These are phyloP conservation scores for Candida namnaoensis DNA, from an alignment of 805 yeast genomes.

Conservation along the genomic window DNA sequence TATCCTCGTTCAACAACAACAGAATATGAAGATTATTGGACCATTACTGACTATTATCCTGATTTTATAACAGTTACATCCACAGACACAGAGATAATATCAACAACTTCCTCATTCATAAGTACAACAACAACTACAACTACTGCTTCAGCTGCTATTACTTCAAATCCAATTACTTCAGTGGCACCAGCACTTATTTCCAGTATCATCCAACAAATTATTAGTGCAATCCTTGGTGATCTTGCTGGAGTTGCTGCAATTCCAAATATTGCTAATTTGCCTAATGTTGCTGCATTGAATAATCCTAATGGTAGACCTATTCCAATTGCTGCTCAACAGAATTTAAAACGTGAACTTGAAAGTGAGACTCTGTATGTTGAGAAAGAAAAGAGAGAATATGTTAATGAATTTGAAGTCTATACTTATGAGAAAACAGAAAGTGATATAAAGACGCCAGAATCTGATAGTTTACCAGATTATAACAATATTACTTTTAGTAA, in stretches of 20 bases:
- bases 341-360: not conserved
- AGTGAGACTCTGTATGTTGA: too few relatives aligned
- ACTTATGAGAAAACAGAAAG: not conserved
- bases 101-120: conserved; percentile 1
- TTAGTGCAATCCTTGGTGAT: conserved; percentile 3
- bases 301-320: not conserved
- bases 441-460: too few relatives aligned
- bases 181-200: conserved; percentile 8
- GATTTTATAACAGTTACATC: conserved; percentile 5
- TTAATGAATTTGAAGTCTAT: not conserved
- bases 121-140: conserved; percentile 4
- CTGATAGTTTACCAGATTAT: too few relatives aligned
- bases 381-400: not conserved
- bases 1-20: conserved; percentile 15
- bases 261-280: not conserved
- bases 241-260: conserved; percentile 4
- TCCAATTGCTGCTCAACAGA: not conserved
- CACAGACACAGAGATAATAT: conserved; percentile 6
- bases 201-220: conserved; percentile 1
- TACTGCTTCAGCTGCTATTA: conserved; percentile 3
- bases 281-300: not conserved
- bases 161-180: conserved; percentile 5
- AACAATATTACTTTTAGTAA: too few relatives aligned
- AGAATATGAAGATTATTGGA: conserved; percentile 12
- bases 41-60: not conserved